Evolutionary conservation across 2,329 filamentous ascomycete genomes (phyloP).

Genomic region (Ophiostoma pallidulum): DNA sequence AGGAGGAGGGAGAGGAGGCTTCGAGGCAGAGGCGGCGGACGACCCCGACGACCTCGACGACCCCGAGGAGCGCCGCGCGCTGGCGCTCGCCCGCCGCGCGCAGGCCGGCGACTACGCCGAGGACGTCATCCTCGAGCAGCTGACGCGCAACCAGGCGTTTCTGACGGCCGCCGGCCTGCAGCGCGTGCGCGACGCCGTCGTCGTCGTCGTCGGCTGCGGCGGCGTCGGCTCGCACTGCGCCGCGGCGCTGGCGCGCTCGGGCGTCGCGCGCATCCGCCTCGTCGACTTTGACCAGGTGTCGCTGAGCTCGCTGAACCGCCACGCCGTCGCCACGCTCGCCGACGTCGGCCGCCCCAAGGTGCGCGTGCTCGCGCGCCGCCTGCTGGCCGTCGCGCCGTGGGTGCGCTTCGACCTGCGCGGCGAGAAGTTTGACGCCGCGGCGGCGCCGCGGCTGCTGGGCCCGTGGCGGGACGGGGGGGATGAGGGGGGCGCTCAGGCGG

Average conservation of each 20-base stretch:
- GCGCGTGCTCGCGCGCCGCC: constrained; percentile 64
- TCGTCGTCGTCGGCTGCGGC: constrained; percentile 86
- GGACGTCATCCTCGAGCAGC: constrained; percentile 86
- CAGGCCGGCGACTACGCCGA: constrained; percentile 57
- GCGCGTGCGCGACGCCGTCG: constrained; percentile 70
- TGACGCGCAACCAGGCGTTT: constrained; percentile 88
- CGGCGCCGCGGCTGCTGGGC: constrained; percentile 57
- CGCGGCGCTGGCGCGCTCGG: constrained; percentile 77
- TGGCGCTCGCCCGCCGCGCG: constrained; percentile 48
- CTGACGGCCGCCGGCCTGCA: constrained; percentile 71
- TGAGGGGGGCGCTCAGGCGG: constrained; percentile 31
- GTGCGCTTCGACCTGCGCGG: constrained; percentile 77
- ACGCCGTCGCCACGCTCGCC: constrained; percentile 85
- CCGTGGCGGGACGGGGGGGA: constrained; percentile 51
- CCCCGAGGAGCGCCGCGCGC: constrained; percentile 52
- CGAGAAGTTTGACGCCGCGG: constrained; percentile 66
- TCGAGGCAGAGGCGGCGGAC: not conserved
- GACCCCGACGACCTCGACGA: constrained; percentile 45
- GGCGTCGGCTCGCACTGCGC: constrained; percentile 91
- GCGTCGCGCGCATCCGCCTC: constrained; percentile 76
- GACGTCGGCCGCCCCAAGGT: constrained; percentile 94
- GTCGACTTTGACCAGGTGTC: constrained; percentile 98
- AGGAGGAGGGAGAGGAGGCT: constrained; percentile 21
- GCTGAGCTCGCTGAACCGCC: constrained; percentile 86
- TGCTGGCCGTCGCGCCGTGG: constrained; percentile 88